phyloP scores from a whole-genome alignment of 1,284 basidiomycete species.

The Laetiporus sulphureus region DNA sequence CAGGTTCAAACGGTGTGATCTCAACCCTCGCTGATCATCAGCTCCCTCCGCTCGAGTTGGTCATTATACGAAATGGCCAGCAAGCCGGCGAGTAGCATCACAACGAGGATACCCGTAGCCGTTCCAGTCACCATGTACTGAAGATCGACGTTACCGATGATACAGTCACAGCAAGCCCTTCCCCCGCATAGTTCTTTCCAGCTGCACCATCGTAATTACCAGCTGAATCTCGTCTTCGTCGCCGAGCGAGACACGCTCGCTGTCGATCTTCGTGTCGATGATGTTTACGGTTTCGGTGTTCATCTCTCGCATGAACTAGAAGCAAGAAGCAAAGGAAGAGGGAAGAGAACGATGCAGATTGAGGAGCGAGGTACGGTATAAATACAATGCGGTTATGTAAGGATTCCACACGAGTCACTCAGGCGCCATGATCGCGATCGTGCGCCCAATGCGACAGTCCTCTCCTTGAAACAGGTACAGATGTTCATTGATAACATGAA shows the following conservation, averaged over 20 bases:
- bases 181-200: slow-evolving; percentile 26
- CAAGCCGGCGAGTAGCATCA: slow-evolving; percentile 19
- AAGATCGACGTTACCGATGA: slow-evolving; percentile 68
- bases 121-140: slow-evolving; percentile 63
- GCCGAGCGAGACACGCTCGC: slow-evolving; percentile 24
- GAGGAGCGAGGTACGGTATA: slow-evolving; percentile 12
- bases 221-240: slow-evolving; percentile 56
- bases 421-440: no score
- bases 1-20: slow-evolving; percentile 94
- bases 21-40: slow-evolving; percentile 55
- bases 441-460: no score
- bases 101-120: slow-evolving; percentile 82
- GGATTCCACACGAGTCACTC: slow-evolving; percentile 1
- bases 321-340: slow-evolving; percentile 8
- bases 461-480: no score
- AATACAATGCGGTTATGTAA: slow-evolving; percentile 22
- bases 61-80: slow-evolving; percentile 20
- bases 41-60: slow-evolving; percentile 16
- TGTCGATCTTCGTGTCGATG: slow-evolving; percentile 11
- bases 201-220: slow-evolving; percentile 38
- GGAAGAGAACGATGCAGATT: slow-evolving; percentile 8
- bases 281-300: slow-evolving; percentile 11
- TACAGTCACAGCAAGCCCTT: slow-evolving; percentile 28
- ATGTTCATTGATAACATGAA: no score
- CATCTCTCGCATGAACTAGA: slow-evolving; percentile 10